Evolutionary conservation across 805 yeast species (phyloP).

Genomic region (Hanseniaspora guilliermondii): DNA sequence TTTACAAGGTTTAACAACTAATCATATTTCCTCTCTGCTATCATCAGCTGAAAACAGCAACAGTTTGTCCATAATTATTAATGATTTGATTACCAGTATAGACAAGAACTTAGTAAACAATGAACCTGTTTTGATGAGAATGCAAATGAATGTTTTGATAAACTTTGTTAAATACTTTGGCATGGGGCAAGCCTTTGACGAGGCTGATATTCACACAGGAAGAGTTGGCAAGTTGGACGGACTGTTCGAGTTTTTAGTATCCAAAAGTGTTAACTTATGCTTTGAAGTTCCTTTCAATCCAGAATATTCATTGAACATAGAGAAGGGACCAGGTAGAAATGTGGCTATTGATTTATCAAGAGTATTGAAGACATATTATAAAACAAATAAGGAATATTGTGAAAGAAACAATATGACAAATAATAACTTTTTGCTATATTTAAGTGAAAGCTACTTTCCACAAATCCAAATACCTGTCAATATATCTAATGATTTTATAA

Average conservation of each 20-base stretch:
- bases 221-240: constrained; percentile 45
- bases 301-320: constrained; percentile 43
- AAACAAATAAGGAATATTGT: constrained; percentile 20
- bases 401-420: constrained; percentile 17
- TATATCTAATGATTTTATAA: constrained; percentile 48
- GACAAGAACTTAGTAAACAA: constrained; percentile 39
- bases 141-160: constrained; percentile 56
- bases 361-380: constrained; percentile 51
- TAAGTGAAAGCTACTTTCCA: constrained; percentile 40
- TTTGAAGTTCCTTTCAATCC: constrained; percentile 74
- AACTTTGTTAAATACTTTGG: constrained; percentile 55
- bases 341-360: constrained; percentile 64
- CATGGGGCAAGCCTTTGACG: constrained; percentile 52
- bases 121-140: constrained; percentile 55
- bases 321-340: constrained; percentile 69
- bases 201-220: constrained; percentile 41
- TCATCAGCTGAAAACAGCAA: constrained; percentile 54
- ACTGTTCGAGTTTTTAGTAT: constrained; percentile 55
- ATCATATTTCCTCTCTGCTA: constrained; percentile 67
- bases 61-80: constrained; percentile 47
- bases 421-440: constrained; percentile 30
- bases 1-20: constrained; percentile 56
- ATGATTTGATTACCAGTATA: constrained; percentile 47
- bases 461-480: constrained; percentile 47
- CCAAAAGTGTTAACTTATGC: constrained; percentile 50